Base-by-base conservation (phyloP, 805 yeast genomes). In the Ogataea angusta region DNA sequence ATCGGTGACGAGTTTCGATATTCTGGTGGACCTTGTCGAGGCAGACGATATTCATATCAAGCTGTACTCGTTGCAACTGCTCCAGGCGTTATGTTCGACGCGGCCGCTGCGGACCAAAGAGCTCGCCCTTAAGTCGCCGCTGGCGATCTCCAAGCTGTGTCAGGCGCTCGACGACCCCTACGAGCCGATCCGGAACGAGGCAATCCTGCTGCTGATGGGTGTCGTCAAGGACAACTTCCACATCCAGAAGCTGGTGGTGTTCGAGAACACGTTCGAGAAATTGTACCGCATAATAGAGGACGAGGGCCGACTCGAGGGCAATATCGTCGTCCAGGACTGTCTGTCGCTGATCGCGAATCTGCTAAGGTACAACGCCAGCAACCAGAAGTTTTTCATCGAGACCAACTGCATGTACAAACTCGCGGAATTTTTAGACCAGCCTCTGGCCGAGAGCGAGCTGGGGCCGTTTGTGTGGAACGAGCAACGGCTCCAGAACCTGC, bases 181-280 rank as follows among this genome's bases (percentile, higher is more conserved):
- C 48, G 98, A 91, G 46, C 95, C 95, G 13, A 78, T 93, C 7
- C 72, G 98, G 53, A 90, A 91, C 59, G 95, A 93, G 62, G 79
- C 93, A 3, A 81, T 91, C 26, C 63, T 91, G 37, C 67, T 95
- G n/a, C 67, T 95, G 36, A 82, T 85, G 81, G 82, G 89, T 9
- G 70, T 93, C 3, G 95, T 81, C 10, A 81, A 82, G 51, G 83
- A 85, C 45, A 86, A 88, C 53, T 78, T 81, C 44, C 91, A 87
- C 59, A 80, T 91, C 23, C 99, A 93, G 59, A 90, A 89, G 55
- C 67, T 93, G 14, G 95, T 95, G 8, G 99, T 95, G 0, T 93
- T 93, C 57, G 97, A 93, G 59, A 90, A 87, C 51, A 83, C 95
- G 0, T 90, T 93, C 56, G 96, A 88, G 46, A 78, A 73, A 45